Evolutionary conservation across 2,329 filamentous ascomycete genomes (phyloP).

Genomic region (Pseudophaeomoniella oleicola): DNA sequence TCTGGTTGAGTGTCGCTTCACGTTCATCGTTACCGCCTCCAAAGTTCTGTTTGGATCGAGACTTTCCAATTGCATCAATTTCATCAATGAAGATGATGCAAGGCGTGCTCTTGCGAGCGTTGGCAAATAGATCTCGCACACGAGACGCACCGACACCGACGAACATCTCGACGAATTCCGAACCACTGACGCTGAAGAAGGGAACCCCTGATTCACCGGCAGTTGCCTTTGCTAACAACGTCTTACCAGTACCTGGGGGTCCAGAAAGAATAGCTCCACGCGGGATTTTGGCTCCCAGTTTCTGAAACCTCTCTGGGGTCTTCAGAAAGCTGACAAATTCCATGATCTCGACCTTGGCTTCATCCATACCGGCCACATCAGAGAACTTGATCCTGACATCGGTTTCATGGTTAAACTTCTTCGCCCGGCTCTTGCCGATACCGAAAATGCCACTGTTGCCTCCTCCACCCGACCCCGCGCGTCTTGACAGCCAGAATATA

Average conservation of each 20-base stretch:
- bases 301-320: constrained; percentile 81
- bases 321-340: constrained; percentile 97
- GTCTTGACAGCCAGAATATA: constrained; percentile 63
- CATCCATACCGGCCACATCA: constrained; percentile 95
- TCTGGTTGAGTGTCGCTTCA: constrained; percentile 94
- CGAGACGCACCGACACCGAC: constrained; percentile 94
- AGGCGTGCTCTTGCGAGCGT: constrained; percentile 85
- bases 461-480: constrained; percentile 54
- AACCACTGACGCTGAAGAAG: constrained; percentile 96
- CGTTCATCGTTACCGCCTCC: constrained; percentile 93
- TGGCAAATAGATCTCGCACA: constrained; percentile 87
- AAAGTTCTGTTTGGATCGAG: constrained; percentile 67
- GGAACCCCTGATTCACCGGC: constrained; percentile 93
- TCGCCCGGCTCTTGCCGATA: constrained; percentile 89
- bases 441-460: constrained; percentile 73
- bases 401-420: constrained; percentile 94
- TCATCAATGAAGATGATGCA: constrained; percentile 99
- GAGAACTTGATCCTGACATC: constrained; percentile 94
- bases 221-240: constrained; percentile 88
- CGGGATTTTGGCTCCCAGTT: constrained; percentile 92
- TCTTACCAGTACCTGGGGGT: constrained; percentile 98
- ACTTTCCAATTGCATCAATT: constrained; percentile 93
- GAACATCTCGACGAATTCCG: constrained; percentile 99
- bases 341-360: constrained; percentile 97
- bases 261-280: constrained; percentile 92